A percentile compares a stretch with the other conserved stretches of the same genome.
Conservation (phyloP, 148 eudicot genomes). For the Talinum fruticosum region DNA sequence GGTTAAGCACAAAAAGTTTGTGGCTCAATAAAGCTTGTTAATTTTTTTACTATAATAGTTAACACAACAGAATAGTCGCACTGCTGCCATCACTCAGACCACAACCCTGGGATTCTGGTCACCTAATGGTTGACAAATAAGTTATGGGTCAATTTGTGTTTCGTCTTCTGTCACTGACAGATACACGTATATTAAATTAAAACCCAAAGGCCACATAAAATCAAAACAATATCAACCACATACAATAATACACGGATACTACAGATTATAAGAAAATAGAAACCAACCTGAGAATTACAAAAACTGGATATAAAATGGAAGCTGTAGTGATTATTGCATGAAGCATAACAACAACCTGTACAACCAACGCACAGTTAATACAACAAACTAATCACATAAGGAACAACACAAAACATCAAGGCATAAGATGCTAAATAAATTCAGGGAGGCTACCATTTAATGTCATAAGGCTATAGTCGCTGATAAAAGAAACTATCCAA, state of each 20-base stretch:
- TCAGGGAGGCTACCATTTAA: not conserved
- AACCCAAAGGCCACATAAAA: not conserved
- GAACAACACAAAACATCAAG: too few species aligned
- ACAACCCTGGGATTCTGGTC: not conserved
- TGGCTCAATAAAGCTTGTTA: not conserved
- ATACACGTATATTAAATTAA: not conserved
- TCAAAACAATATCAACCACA: not conserved
- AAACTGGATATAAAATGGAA: slow-evolving; percentile 68
- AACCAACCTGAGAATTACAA: slow-evolving; percentile 83
- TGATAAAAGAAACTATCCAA: not conserved
- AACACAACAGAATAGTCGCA: not conserved
- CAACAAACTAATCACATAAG: not conserved
- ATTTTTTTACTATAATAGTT: not conserved
- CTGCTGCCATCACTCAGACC: not conserved
- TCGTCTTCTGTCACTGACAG: not conserved
- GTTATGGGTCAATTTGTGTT: not conserved
- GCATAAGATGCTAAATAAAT: not conserved
- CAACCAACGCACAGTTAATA: slow-evolving; percentile 13
- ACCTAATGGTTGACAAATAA: not conserved
- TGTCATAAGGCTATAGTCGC: not conserved
- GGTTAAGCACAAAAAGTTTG: too few species aligned
- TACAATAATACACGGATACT: not conserved
- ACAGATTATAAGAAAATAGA: slow-evolving; percentile 3
- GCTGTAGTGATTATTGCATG: slow-evolving; percentile 62
- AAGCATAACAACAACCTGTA: slow-evolving; percentile 69